These are phyloP conservation scores for Pouteria campechiana DNA, from an alignment of 179 eudicot genomes.

Conservation along the genomic window DNA sequence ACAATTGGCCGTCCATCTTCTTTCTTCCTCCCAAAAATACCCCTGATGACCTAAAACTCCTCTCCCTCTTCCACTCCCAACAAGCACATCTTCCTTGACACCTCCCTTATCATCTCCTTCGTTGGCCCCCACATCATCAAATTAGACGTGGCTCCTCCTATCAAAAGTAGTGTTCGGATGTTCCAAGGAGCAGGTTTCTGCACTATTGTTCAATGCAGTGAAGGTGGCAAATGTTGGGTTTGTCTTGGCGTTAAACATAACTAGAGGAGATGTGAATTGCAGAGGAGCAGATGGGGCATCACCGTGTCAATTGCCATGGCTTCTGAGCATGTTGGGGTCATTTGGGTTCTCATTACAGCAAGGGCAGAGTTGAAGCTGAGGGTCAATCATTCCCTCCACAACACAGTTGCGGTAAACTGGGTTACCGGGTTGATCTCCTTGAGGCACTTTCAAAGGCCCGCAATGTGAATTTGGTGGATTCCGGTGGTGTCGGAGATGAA, in stretches of 20 bases:
- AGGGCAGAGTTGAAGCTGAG: constrained; percentile 11
- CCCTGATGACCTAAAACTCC: constrained; percentile 8
- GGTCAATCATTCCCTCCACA: constrained; percentile 18
- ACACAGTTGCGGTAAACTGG: constrained; percentile 17
- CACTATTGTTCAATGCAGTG: constrained; percentile 12
- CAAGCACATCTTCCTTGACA: constrained; percentile 34
- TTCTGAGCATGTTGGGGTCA: constrained; percentile 13
- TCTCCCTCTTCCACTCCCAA: constrained; percentile 30
- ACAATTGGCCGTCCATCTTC: constrained; percentile 33
- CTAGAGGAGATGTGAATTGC: constrained; percentile 22
- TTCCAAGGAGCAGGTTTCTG: constrained; percentile 10
- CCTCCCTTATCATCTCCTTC: constrained; percentile 20
- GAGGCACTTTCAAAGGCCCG: constrained; percentile 14
- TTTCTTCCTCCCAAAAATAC: constrained; percentile 24
- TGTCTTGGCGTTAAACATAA: constrained; percentile 18
- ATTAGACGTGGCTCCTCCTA: constrained; percentile 12
- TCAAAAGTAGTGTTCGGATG: constrained; percentile 22
- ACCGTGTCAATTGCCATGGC: constrained; percentile 16
- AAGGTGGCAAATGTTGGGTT: constrained; percentile 7
- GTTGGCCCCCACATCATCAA: constrained; percentile 30
- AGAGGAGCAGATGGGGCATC: constrained; percentile 10
- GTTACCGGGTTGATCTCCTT: constrained; percentile 19
- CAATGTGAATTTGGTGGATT: constrained; percentile 18
- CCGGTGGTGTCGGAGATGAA: too few species aligned
- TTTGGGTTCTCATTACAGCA: constrained; percentile 16